Evolutionary conservation across 2,329 filamentous ascomycete species (phyloP), one percentile per base, ranked within the genome.

Genomic region (Sclerotinia glacialis): DNA sequence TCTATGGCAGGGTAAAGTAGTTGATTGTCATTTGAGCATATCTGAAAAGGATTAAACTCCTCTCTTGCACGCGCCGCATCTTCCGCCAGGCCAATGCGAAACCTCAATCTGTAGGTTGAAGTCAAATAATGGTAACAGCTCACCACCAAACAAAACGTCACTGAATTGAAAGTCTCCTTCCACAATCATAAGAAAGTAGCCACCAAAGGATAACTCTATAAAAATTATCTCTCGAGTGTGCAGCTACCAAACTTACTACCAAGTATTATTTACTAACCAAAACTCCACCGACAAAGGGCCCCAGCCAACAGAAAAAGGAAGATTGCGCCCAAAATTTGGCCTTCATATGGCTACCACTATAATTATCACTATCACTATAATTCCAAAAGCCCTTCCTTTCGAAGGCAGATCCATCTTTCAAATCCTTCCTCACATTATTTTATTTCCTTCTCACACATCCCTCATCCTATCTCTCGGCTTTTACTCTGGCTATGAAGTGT

Each of bases 211-310:
- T 23, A n/a, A 59, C 28, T 21, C 11, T 31, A 31, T 23, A 23
- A n/a, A 9, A 37, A 47, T n/a, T 42, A n/a, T 23, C 12, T 8
- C 26, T 47, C n/a, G 12, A 47, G 21, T 37, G 16, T 18, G 42
- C 28, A 23, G 21, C 18, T 34, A 37, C 42, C 44, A 11, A 40
- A 37, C 14, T 49, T 37, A 60, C 28, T 18, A 60, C 44, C 21
- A 21, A 18, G 28, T 49, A 23, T 60, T 61, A 23, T 60, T 61
- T 49, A 37, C 44, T 37, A 21, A 49, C 58, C 31, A 37, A 40
- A 61, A 49, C 31, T 26, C 44, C 31, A 49, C 58, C 44, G 11
- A 26, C 1, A 49, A 42, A 37, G 16, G n/a, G 14, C 26, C 14
- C 14, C 44, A 60, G 23, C 8, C 54, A 11, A 11, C 18, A 58